Conservation (phyloP, 75 land plant genomes). For the Sequoia sempervirens region DNA sequence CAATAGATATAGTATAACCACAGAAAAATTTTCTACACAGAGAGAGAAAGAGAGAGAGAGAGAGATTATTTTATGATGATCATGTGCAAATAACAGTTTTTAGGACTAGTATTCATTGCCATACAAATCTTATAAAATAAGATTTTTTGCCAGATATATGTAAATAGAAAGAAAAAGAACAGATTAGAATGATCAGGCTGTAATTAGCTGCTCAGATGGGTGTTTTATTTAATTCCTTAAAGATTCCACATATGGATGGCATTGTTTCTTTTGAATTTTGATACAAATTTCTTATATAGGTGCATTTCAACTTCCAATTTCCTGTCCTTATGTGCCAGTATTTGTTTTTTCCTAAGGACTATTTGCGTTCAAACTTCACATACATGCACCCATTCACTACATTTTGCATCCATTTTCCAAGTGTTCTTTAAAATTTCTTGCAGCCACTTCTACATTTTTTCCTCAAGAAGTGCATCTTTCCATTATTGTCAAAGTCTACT, state of each 20-base stretch:
- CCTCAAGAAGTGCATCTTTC: neutral
- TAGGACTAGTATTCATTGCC: neutral
- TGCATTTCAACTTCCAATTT: neutral
- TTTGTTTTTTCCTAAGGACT: neutral
- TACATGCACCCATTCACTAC: neutral
- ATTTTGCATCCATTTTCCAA: neutral
- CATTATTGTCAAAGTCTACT: neutral
- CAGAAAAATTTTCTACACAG: neutral
- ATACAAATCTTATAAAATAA: neutral
- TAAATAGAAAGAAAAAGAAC: neutral
- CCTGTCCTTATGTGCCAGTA: neutral
- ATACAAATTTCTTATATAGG: neutral
- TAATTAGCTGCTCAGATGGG: neutral
- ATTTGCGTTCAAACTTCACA: neutral
- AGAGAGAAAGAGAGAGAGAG: neutral
- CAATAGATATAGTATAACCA: neutral
- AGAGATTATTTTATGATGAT: neutral
- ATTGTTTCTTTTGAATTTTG: neutral
- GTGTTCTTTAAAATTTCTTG: neutral
- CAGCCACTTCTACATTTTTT: neutral
- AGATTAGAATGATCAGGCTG: neutral
- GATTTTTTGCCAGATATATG: neutral
- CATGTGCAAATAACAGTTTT: neutral
- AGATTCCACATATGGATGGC: neutral
- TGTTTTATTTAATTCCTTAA: neutral